Evolutionary conservation across 139 green algal species (phyloP).

Genomic region (Chlamydomonas eustigma): DNA sequence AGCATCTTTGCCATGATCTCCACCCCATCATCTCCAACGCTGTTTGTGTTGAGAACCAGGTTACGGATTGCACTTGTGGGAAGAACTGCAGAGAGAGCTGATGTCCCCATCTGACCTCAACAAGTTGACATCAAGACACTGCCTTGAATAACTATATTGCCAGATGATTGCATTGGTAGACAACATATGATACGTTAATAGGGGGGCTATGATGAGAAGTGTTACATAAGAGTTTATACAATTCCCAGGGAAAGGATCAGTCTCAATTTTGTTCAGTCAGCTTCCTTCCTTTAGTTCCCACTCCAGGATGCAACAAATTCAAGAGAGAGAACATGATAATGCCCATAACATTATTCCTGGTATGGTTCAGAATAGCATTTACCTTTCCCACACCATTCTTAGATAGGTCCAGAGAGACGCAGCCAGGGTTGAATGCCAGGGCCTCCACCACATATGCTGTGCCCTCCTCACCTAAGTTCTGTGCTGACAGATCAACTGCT

Average conservation of each 20-base stretch:
- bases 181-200: too few relatives aligned
- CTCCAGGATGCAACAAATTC: too few relatives aligned
- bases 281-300: too few relatives aligned
- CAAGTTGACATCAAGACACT: too few relatives aligned
- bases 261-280: too few relatives aligned
- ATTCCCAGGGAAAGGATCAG: too few relatives aligned
- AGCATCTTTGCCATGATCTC: slow-evolving; percentile 57
- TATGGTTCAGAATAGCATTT: slow-evolving; percentile 35
- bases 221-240: too few relatives aligned
- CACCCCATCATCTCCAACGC: slow-evolving; percentile 48
- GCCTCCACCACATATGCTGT: slow-evolving; percentile 79
- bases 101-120: background rate
- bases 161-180: too few relatives aligned
- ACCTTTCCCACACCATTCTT: slow-evolving; percentile 86
- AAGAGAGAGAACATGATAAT: too few relatives aligned
- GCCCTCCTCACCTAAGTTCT: slow-evolving; percentile 75
- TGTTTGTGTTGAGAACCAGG: slow-evolving; percentile 79
- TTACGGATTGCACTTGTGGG: slow-evolving; percentile 52
- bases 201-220: too few relatives aligned
- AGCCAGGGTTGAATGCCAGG: slow-evolving; percentile 88
- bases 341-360: too few relatives aligned
- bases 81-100: slow-evolving; percentile 19
- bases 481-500: slow-evolving; percentile 68
- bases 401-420: slow-evolving; percentile 70
- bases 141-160: too few relatives aligned